Conservation (phyloP, 495 filamentous ascomycete genomes). For the Aspergillus steynii region DNA sequence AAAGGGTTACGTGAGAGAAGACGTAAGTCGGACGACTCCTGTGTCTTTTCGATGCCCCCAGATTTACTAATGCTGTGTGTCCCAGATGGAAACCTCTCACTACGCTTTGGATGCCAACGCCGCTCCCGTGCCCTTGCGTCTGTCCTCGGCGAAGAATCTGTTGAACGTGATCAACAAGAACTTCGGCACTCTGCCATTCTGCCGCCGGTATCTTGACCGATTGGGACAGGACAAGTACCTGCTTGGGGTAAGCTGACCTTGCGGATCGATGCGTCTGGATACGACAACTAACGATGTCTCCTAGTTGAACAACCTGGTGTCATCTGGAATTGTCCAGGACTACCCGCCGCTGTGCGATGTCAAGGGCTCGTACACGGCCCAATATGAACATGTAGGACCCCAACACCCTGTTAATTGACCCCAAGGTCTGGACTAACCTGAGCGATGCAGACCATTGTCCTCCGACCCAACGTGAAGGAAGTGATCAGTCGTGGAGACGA, state of each 20-base stretch:
- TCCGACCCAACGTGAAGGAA: conserved; percentile 88
- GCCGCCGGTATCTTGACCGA: conserved; percentile 80
- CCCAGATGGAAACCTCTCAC: conserved; percentile 68
- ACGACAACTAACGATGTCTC: neutral
- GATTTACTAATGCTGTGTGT: conserved; percentile 14
- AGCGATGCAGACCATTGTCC: conserved; percentile 69
- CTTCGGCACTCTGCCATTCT: conserved; percentile 87
- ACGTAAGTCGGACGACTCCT: conserved; percentile 47
- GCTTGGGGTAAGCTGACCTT: conserved; percentile 61
- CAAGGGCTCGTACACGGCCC: conserved; percentile 93
- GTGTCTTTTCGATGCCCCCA: neutral
- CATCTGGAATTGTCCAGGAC: conserved; percentile 79
- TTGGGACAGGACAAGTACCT: conserved; percentile 87
- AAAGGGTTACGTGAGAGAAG: conserved; percentile 79
- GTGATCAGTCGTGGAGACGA: conserved; percentile 91
- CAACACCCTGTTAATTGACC: neutral
- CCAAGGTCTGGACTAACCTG: conserved; percentile 24
- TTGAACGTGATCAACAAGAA: conserved; percentile 88
- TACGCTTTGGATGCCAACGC: conserved; percentile 69
- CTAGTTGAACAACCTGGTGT: conserved; percentile 85
- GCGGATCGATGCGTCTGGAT: neutral
- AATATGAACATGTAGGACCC: conserved; percentile 85
- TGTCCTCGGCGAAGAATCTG: conserved; percentile 77
- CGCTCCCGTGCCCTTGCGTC: conserved; percentile 63
- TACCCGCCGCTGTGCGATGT: conserved; percentile 89